phyloP scores from a whole-genome alignment of 768 basidiomycete species.

The Boletus bicolor region DNA sequence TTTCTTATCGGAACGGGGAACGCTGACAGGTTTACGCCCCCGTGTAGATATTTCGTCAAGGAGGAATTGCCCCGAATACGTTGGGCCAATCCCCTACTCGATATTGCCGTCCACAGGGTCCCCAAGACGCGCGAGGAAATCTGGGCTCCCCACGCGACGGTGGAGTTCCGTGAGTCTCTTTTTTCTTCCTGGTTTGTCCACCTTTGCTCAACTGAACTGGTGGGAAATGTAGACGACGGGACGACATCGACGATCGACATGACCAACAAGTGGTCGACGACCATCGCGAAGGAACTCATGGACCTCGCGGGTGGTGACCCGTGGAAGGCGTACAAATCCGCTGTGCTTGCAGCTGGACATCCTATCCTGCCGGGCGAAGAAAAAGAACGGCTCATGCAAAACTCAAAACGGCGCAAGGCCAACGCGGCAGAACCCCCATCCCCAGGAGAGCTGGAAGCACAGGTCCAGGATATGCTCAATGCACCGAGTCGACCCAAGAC shows the following conservation, averaged over 20 bases:
- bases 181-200: background rate
- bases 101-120: constrained; percentile 55
- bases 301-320: constrained; percentile 56
- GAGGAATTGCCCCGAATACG: constrained; percentile 77
- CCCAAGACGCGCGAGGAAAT: constrained; percentile 50
- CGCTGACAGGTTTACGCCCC: background rate
- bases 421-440: constrained; percentile 10
- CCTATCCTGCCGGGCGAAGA: constrained; percentile 50
- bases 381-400: constrained; percentile 20
- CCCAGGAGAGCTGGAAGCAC: constrained; percentile 21
- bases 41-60: constrained; percentile 68
- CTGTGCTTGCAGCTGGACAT: constrained; percentile 43
- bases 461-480: constrained; percentile 31
- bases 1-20: background rate
- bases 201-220: background rate
- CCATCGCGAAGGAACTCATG: constrained; percentile 70
- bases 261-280: constrained; percentile 65
- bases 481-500: constrained; percentile 31
- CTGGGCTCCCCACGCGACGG: constrained; percentile 58
- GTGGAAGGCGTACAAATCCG: constrained; percentile 56
- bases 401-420: constrained; percentile 10
- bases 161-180: constrained; percentile 59
- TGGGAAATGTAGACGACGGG: constrained; percentile 44
- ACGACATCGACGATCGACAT: constrained; percentile 45
- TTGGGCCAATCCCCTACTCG: constrained; percentile 66